Conservation (phyloP, 2,329 filamentous ascomycete species). For the Phialocephala sp. region DNA sequence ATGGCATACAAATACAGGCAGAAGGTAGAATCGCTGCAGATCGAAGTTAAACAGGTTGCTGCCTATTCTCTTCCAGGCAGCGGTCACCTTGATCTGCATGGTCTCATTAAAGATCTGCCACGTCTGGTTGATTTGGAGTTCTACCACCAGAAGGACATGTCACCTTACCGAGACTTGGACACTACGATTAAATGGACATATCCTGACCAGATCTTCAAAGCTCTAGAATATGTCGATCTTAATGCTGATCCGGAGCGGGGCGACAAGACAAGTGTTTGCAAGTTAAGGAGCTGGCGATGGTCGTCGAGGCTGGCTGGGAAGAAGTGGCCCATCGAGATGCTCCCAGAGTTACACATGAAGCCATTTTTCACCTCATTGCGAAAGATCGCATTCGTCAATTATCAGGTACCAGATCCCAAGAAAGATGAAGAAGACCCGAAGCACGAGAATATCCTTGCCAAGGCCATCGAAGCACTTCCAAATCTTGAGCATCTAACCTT, state of each 20-base stretch:
- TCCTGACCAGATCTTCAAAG: slow-evolving; percentile 66
- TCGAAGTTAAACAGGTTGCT: slow-evolving; percentile 51
- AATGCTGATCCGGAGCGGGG: slow-evolving; percentile 34
- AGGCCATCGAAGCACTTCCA: slow-evolving; percentile 60
- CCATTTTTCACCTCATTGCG: slow-evolving; percentile 61
- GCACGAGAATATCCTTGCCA: slow-evolving; percentile 48
- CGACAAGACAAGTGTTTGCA: slow-evolving; percentile 40
- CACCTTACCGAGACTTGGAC: slow-evolving; percentile 67
- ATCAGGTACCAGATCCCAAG: slow-evolving; percentile 57
- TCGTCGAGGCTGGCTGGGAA: slow-evolving; percentile 58
- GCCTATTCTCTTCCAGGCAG: slow-evolving; percentile 58
- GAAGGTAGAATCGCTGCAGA: slow-evolving; percentile 41
- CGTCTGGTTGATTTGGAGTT: slow-evolving; percentile 74
- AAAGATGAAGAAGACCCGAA: slow-evolving; percentile 45
- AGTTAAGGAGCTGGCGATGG: slow-evolving; percentile 64
- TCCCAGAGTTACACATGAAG: slow-evolving; percentile 58
- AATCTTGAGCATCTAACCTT: slow-evolving; percentile 72
- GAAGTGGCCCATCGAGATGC: slow-evolving; percentile 53
- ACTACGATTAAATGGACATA: slow-evolving; percentile 72
- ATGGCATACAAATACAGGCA: slow-evolving; percentile 41
- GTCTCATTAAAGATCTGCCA: slow-evolving; percentile 67
- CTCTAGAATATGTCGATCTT: slow-evolving; percentile 63
- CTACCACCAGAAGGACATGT: slow-evolving; percentile 70
- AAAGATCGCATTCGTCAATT: slow-evolving; percentile 66
- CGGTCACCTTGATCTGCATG: slow-evolving; percentile 60